Evolutionary conservation across 2,329 filamentous ascomycete genomes (phyloP).

Genomic region (Periconia digitata): DNA sequence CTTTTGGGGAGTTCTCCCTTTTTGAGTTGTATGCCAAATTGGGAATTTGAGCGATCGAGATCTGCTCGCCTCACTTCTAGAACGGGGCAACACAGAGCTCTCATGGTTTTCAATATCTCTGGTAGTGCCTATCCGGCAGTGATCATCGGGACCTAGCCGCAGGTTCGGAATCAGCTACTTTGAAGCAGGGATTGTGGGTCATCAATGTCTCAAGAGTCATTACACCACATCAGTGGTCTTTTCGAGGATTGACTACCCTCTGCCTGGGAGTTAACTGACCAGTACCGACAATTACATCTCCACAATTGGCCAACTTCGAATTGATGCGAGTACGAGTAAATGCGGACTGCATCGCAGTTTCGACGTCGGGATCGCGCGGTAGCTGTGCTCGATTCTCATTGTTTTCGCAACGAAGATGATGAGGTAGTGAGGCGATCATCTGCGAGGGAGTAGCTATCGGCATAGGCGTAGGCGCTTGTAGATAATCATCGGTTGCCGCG

Average conservation of each 20-base stretch:
- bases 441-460: slow-evolving; percentile 25
- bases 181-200: not conserved
- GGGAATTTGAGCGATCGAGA: not conserved
- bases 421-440: slow-evolving; percentile 21
- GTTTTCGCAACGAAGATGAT: slow-evolving; percentile 23
- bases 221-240: slow-evolving; percentile 35
- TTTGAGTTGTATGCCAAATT: not conserved
- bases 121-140: no score
- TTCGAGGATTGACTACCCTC: no score
- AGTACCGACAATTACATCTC: no score
- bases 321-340: not conserved
- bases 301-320: slow-evolving; percentile 18
- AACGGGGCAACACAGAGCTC: not conserved
- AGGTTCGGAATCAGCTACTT: no score
- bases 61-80: not conserved
- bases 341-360: no score
- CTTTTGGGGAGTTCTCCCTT: not conserved
- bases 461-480: slow-evolving; percentile 18
- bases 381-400: no score
- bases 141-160: no score
- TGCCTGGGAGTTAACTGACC: no score
- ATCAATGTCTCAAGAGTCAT: slow-evolving; percentile 5
- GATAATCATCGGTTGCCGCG: slow-evolving; percentile 12
- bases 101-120: no score
- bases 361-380: no score